These are phyloP conservation scores for Ophiocordyceps robertsii DNA, from an alignment of 2,329 filamentous ascomycete species.

Conservation along the genomic window DNA sequence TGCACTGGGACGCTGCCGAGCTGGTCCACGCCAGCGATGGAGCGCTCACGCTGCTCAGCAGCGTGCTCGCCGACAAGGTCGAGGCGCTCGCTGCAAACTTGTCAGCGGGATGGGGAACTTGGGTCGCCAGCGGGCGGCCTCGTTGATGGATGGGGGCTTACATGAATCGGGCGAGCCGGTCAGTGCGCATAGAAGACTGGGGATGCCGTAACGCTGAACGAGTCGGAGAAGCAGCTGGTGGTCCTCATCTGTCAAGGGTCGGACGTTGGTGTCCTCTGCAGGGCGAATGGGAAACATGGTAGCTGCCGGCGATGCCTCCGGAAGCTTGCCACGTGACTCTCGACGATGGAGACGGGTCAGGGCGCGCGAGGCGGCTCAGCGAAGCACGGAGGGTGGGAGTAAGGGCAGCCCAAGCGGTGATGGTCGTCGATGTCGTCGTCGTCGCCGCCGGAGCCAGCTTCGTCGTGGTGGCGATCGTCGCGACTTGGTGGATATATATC, in stretches of 20 bases:
- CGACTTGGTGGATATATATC: not conserved
- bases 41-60: slow-evolving; percentile 25
- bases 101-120: not conserved
- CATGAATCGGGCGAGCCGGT: slow-evolving; percentile 22
- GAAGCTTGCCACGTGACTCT: not conserved
- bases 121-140: no score
- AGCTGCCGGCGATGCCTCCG: not conserved
- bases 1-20: slow-evolving; percentile 24
- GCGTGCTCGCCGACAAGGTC: slow-evolving; percentile 23
- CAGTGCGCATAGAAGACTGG: slow-evolving; percentile 22
- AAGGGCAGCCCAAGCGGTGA: not conserved
- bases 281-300: slow-evolving; percentile 21
- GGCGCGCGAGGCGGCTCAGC: no score
- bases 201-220: slow-evolving; percentile 23
- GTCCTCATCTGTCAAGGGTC: slow-evolving; percentile 23
- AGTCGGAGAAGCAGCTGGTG: slow-evolving; percentile 22
- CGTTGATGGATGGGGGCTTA: slow-evolving; percentile 10
- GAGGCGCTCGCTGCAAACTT: slow-evolving; percentile 21
- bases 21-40: slow-evolving; percentile 27
- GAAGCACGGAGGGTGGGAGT: no score
- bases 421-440: not conserved
- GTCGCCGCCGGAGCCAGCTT: not conserved
- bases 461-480: not conserved
- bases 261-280: slow-evolving; percentile 20
- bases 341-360: not conserved